phyloP scores from a whole-genome alignment of 2,329 filamentous ascomycete genomes.

The Colletotrichum tofieldiae region DNA sequence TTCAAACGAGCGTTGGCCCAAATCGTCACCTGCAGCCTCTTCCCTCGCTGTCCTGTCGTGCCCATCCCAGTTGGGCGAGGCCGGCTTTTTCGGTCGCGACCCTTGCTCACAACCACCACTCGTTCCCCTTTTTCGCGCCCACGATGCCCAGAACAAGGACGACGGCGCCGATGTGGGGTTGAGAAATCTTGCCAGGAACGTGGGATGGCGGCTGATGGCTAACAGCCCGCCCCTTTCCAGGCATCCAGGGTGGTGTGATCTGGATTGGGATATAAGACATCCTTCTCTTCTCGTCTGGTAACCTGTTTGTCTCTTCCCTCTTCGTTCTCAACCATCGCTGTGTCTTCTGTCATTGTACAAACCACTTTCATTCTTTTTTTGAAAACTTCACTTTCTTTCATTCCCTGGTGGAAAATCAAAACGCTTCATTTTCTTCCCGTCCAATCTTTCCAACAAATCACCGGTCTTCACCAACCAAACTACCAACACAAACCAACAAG shows the following conservation, averaged over 20 bases:
- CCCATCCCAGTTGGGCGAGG: neutral
- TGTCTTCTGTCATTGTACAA: constrained; percentile 40
- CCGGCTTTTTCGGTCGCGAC: neutral
- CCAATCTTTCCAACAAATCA: constrained; percentile 28
- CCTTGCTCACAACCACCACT: constrained; percentile 8
- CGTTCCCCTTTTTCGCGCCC: constrained; percentile 28
- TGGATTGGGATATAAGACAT: constrained; percentile 32
- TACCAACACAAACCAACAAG: constrained; percentile 6
- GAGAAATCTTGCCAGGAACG: neutral
- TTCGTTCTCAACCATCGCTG: constrained; percentile 36
- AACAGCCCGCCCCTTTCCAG: neutral
- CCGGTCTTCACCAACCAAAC: constrained; percentile 25
- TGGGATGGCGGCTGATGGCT: constrained; percentile 3
- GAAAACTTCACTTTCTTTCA: constrained; percentile 31
- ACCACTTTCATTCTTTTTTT: constrained; percentile 39
- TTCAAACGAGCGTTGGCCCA: constrained; percentile 26
- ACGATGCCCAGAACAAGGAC: constrained; percentile 12
- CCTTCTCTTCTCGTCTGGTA: constrained; percentile 8
- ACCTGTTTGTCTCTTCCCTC: neutral
- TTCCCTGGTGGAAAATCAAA: constrained; percentile 41
- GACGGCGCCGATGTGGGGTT: constrained; percentile 7
- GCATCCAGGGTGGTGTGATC: neutral
- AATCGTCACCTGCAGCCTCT: constrained; percentile 5
- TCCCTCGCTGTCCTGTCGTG: neutral
- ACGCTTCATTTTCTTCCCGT: constrained; percentile 33